A percentile compares a stretch with the other conserved stretches of the same genome.
These are phyloP conservation scores for Lyophyllum semitale DNA, from an alignment of 768 basidiomycete species.

Conservation along the genomic window DNA sequence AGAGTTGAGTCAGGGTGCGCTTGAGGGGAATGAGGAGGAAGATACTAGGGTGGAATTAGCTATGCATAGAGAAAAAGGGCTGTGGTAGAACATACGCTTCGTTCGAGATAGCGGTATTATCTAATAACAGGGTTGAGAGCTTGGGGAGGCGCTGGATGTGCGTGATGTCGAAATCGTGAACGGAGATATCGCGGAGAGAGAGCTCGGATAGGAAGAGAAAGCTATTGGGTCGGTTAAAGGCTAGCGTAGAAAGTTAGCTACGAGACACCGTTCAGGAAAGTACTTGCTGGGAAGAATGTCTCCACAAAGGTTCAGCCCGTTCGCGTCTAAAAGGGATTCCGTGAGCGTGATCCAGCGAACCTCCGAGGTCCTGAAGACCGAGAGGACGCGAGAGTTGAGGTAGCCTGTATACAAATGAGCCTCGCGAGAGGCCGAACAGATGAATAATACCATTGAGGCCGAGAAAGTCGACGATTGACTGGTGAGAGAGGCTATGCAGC, in stretches of 20 bases:
- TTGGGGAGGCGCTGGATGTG: conserved; percentile 56
- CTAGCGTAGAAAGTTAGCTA: conserved; percentile 28
- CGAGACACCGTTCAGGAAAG: neutral
- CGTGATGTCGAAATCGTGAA: conserved; percentile 50
- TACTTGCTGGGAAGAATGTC: conserved; percentile 45
- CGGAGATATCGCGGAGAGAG: conserved; percentile 44
- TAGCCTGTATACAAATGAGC: conserved; percentile 35
- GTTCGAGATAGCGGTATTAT: conserved; percentile 58
- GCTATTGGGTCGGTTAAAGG: conserved; percentile 50
- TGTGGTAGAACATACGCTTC: conserved; percentile 49
- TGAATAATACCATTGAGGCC: conserved; percentile 32
- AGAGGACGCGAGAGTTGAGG: conserved; percentile 45
- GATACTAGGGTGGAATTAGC: conserved; percentile 38
- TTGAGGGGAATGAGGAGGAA: conserved; percentile 60
- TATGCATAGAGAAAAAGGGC: neutral
- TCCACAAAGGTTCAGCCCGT: conserved; percentile 50
- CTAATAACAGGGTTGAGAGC: conserved; percentile 46
- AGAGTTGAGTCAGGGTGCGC: conserved; percentile 52
- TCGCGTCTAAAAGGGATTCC: conserved; percentile 46
- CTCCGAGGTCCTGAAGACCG: conserved; percentile 46
- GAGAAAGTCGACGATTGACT: conserved; percentile 43
- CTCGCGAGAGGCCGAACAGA: neutral
- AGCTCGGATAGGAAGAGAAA: conserved; percentile 53
- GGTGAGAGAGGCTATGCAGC: conserved; percentile 35
- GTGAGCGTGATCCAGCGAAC: conserved; percentile 46